Conservation (phyloP, 2,329 filamentous ascomycete genomes). For the Colletotrichum sansevieriae region DNA sequence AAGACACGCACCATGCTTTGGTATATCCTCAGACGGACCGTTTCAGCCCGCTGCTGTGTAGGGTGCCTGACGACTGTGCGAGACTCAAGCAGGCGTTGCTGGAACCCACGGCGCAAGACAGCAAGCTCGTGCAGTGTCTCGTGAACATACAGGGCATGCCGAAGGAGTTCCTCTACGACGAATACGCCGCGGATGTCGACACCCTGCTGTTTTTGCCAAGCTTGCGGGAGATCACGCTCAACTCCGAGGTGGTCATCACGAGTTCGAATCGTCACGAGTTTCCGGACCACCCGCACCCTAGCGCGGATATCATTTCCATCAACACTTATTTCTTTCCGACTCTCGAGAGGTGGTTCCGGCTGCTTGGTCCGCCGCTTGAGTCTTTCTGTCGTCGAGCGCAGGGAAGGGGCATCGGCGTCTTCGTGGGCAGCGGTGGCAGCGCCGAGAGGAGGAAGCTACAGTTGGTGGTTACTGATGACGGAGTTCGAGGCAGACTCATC, state of each 20-base stretch:
- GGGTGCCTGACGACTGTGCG: neutral
- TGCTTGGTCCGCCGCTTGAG: neutral
- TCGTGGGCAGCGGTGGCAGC: neutral
- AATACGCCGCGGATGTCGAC: slow-evolving; percentile 5
- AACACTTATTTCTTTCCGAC: slow-evolving; percentile 1
- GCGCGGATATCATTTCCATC: neutral
- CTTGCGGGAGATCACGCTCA: slow-evolving; percentile 4
- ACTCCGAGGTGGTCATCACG: neutral
- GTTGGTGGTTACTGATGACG: neutral
- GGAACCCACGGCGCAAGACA: neutral
- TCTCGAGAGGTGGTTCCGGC: neutral
- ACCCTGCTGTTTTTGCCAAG: slow-evolving; percentile 1
- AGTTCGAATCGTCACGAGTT: neutral
- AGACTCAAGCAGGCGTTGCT: neutral
- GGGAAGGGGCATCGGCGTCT: slow-evolving; percentile 9
- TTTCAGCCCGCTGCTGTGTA: neutral
- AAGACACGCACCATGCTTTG: neutral
- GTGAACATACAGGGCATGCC: slow-evolving; percentile 16
- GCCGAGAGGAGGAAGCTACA: slow-evolving; percentile 5
- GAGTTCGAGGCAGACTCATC: neutral
- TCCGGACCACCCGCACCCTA: slow-evolving; percentile 9
- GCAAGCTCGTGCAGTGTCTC: neutral
- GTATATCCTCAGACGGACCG: neutral
- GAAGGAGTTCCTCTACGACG: slow-evolving; percentile 4
- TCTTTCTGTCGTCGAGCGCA: slow-evolving; percentile 5